These are phyloP conservation scores for Gossypium davidsonii DNA, from an alignment of 441 rosid genomes.

Conservation along the genomic window DNA sequence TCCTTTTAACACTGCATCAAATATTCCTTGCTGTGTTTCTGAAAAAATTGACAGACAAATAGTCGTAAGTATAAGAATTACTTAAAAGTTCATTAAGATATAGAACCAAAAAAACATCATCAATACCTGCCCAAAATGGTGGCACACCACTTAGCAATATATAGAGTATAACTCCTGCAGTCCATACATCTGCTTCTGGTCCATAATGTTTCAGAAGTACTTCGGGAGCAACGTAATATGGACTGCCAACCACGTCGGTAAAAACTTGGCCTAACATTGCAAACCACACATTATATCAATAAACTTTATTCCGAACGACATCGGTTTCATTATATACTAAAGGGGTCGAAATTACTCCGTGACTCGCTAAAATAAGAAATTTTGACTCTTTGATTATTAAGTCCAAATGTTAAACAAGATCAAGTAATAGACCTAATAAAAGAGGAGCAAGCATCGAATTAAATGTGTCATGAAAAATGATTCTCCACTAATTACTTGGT, in stretches of 20 bases:
- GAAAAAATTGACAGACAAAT: conserved; percentile 18
- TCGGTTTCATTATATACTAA: neutral
- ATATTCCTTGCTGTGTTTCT: conserved; percentile 98
- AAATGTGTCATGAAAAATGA: neutral
- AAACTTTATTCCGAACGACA: neutral
- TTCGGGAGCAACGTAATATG: conserved; percentile 98
- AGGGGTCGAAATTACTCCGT: neutral
- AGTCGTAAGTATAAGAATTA: conserved; percentile 16
- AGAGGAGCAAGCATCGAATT: neutral
- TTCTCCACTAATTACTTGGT: neutral
- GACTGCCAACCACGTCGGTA: conserved; percentile 94
- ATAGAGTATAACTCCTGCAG: conserved; percentile 92
- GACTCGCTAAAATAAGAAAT: neutral
- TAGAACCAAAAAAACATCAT: neutral
- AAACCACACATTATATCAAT: conserved; percentile 12
- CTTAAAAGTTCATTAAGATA: neutral
- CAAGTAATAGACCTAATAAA: neutral
- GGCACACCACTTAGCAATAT: conserved; percentile 95
- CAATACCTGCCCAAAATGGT: conserved; percentile 94
- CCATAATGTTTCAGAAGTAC: conserved; percentile 91
- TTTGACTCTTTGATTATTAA: neutral
- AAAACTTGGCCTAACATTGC: conserved; percentile 60
- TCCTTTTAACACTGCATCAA: conserved; percentile 96
- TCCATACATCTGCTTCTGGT: conserved; percentile 97
- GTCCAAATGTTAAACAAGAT: neutral